These are phyloP conservation scores for Halteria grandinella DNA, from an alignment of 73 alveolate genomes.

Conservation along the genomic window DNA sequence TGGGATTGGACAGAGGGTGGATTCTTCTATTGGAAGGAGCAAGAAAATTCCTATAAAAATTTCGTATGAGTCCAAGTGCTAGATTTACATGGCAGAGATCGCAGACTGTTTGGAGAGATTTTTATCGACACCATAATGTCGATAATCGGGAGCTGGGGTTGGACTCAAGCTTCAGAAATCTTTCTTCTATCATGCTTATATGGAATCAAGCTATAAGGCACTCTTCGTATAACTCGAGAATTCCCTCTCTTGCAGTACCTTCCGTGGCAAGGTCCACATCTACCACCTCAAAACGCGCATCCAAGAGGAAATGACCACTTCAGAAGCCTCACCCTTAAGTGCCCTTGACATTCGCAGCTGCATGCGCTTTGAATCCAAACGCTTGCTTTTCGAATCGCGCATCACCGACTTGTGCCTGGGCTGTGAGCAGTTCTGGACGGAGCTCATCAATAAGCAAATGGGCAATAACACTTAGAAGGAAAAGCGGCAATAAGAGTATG, in stretches of 20 bases:
- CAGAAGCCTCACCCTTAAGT: slow-evolving; percentile 55
- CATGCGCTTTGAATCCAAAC: slow-evolving; percentile 36
- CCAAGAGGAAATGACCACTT: slow-evolving; percentile 48
- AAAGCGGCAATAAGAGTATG: too few relatives aligned
- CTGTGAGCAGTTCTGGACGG: slow-evolving; percentile 58
- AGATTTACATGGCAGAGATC: slow-evolving; percentile 45
- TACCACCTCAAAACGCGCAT: slow-evolving; percentile 46
- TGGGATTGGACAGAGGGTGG: too few relatives aligned
- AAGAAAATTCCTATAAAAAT: slow-evolving; percentile 56
- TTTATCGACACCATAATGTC: slow-evolving; percentile 34
- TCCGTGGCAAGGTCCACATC: slow-evolving; percentile 30
- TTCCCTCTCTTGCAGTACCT: slow-evolving; percentile 29
- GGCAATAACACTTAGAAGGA: too few relatives aligned
- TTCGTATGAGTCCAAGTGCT: slow-evolving; percentile 24
- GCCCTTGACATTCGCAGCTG: slow-evolving; percentile 46
- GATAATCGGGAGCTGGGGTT: too few relatives aligned
- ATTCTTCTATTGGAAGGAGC: too few relatives aligned
- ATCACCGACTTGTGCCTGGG: slow-evolving; percentile 21
- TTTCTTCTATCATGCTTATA: slow-evolving; percentile 22
- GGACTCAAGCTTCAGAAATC: slow-evolving; percentile 47
- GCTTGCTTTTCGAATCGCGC: slow-evolving; percentile 13
- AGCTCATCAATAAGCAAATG: slow-evolving; percentile 13
- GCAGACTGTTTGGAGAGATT: slow-evolving; percentile 29
- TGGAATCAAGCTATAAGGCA: slow-evolving; percentile 44
- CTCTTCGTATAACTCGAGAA: slow-evolving; percentile 48